phyloP scores from a whole-genome alignment of 306 rosid species.

The Glycine latifolia region DNA sequence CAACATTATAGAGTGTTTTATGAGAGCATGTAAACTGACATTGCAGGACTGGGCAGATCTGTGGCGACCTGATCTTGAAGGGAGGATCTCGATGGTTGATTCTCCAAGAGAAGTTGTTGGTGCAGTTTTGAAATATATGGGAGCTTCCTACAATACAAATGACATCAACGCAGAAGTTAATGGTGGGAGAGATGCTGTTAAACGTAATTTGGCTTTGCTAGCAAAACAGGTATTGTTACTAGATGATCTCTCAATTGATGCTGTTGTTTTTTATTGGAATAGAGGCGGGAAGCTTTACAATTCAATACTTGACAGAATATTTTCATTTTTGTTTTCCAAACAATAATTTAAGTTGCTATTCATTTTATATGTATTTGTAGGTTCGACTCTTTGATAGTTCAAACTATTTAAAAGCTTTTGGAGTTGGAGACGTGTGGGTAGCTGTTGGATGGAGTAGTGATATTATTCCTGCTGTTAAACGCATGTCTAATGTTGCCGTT shows the following conservation, averaged over 20 bases:
- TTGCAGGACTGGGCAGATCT: conserved; percentile 95
- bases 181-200: conserved; percentile 79
- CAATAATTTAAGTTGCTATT: conserved; percentile 1
- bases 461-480: conserved; percentile 83
- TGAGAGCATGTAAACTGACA: conserved; percentile 41
- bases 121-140: conserved; percentile 94
- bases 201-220: conserved; percentile 67
- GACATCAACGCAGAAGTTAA: conserved; percentile 63
- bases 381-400: conserved; percentile 82
- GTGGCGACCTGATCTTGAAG: conserved; percentile 94
- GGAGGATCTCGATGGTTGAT: conserved; percentile 90
- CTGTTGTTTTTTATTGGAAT: neutral
- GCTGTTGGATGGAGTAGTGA: conserved; percentile 99
- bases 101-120: conserved; percentile 94
- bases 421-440: conserved; percentile 91
- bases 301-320: too few species aligned
- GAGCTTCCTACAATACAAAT: conserved; percentile 81
- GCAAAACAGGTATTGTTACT: conserved; percentile 73
- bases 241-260: conserved; percentile 25
- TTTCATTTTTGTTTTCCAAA: neutral
- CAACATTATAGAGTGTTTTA: neutral
- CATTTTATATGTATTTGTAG: conserved; percentile 54
- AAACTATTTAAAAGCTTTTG: conserved; percentile 87
- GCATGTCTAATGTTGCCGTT: conserved; percentile 83
- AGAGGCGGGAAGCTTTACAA: too few species aligned